phyloP scores from a whole-genome alignment of 108 stramenopile species.

The Cyclotella baltica region DNA sequence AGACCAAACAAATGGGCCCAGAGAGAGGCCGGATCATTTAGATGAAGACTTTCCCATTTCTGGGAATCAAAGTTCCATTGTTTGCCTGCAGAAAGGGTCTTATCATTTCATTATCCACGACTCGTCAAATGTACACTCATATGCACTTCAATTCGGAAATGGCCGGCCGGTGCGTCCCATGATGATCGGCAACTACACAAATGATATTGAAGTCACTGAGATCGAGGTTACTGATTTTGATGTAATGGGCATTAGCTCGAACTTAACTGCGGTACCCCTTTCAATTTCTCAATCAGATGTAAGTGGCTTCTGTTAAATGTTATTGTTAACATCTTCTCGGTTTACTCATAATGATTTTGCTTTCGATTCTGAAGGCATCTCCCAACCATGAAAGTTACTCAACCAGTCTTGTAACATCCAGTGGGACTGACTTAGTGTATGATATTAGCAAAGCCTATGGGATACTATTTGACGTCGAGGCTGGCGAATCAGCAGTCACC shows the following conservation, averaged over 20 bases:
- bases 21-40: background rate
- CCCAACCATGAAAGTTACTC: background rate
- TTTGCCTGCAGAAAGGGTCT: slow-evolving; percentile 8
- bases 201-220: background rate
- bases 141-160: background rate
- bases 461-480: slow-evolving; percentile 36
- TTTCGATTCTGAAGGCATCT: slow-evolving; percentile 4
- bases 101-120: slow-evolving; percentile 6
- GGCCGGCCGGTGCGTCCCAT: slow-evolving; percentile 6
- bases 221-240: slow-evolving; percentile 8
- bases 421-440: slow-evolving; percentile 17
- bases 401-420: slow-evolving; percentile 12
- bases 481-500: background rate
- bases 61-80: background rate
- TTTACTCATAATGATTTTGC: background rate
- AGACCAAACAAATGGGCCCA: background rate
- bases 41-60: background rate
- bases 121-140: background rate
- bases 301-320: background rate
- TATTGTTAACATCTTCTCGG: too few relatives aligned
- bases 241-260: background rate
- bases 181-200: background rate
- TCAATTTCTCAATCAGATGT: background rate
- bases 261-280: background rate
- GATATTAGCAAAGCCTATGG: slow-evolving; percentile 30